Base-by-base conservation (phyloP, 257 asterid genomes). In the Anisodus acutangulus region DNA sequence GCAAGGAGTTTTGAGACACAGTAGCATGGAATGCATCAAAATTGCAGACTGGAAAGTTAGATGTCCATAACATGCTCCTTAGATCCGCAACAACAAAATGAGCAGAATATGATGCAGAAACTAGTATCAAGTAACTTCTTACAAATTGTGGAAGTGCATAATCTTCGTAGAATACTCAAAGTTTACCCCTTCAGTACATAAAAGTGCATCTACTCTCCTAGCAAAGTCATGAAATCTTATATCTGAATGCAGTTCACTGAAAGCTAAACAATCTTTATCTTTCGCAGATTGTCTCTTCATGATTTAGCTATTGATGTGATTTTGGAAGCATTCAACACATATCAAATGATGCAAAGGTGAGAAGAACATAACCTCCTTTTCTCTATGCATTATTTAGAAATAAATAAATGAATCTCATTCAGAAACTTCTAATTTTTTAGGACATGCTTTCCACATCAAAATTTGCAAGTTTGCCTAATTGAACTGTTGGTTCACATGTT, bases 341-440 rank as follows among this genome's bases (percentile, higher is more conserved):
- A 31, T 53, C 58, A n/a, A 71, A 71, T 45, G 80, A 45, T 39
- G 16, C 79, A 71, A 71, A 71, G 58, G 79, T 71, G 79, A 71
- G 58, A 71, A 45, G 55, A 70, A 49, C 43, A 17, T 41, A 17
- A 43, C 79, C 55, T 17, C 58, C 39, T 71, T 13, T 71, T 4
- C 58, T 53, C 31, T 26, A 31, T 6, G 45, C 81, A 49, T 6
- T 49, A 74, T 13, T 22, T 74, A 49, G 19, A 74, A 49, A 74
- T 74, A 16, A 22, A 12, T 26, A 78, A 78, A 31, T 7, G 82
- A 15, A 53, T 31, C 60, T 19, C 64, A 9, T 37, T 22, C 81
- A 78, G 47, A 31, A 78, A 3, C 31, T 78, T 78, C 49, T 53
- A 78, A 53, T 53, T 43, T 47, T 70, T 78, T 26, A 8, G 6